phyloP scores from a whole-genome alignment of 352 stramenopile genomes.

The Pythium pectinolyticum region DNA sequence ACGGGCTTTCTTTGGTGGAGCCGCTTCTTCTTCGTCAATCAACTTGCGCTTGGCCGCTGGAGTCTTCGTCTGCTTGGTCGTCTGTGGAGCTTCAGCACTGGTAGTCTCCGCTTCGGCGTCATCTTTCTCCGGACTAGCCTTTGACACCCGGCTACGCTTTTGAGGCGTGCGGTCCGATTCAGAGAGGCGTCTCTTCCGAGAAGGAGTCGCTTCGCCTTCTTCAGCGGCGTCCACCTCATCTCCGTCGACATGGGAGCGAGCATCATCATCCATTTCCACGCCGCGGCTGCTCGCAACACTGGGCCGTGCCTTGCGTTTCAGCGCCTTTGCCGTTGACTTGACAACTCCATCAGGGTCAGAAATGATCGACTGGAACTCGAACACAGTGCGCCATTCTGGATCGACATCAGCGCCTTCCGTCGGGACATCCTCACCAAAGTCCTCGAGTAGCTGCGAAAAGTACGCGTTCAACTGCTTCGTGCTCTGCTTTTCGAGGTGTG shows the following conservation, averaged over 20 bases:
- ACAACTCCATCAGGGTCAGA: conserved; percentile 23
- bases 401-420: conserved; percentile 42
- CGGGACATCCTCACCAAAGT: conserved; percentile 41
- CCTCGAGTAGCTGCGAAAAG: conserved; percentile 62
- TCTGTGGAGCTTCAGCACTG: neutral
- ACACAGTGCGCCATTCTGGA: conserved; percentile 52
- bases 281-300: conserved; percentile 6
- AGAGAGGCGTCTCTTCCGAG: neutral
- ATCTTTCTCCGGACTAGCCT: neutral
- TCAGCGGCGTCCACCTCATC: conserved; percentile 5
- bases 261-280: conserved; percentile 1
- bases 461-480: conserved; percentile 67
- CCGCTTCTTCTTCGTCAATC: conserved; percentile 8
- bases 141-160: neutral
- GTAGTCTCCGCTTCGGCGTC: neutral
- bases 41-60: conserved; percentile 27
- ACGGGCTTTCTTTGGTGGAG: conserved; percentile 14
- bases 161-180: neutral
- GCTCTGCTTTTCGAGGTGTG: conserved; percentile 61
- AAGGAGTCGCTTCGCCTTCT: neutral
- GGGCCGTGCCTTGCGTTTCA: conserved; percentile 25
- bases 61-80: neutral
- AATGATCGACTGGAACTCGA: conserved; percentile 59
- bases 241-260: conserved; percentile 8
- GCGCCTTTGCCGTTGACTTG: conserved; percentile 10